These are phyloP conservation scores for Corylus avellana DNA, from an alignment of 306 rosid genomes.

Conservation along the genomic window DNA sequence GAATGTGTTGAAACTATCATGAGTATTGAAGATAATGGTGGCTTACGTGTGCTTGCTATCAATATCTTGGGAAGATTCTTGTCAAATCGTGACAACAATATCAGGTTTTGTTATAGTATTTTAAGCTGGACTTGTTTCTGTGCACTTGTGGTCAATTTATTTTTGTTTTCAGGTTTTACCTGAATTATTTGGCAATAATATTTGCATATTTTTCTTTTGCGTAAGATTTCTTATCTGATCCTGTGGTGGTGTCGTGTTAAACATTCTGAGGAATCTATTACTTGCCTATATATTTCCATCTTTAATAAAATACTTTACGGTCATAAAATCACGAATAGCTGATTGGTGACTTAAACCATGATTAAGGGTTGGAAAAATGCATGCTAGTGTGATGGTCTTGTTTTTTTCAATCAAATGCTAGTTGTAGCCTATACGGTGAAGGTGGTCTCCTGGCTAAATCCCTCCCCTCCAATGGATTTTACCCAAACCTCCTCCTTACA, in stretches of 20 bases:
- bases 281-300: not conserved
- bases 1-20: constrained; percentile 97
- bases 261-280: not conserved
- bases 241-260: not conserved
- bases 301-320: not conserved
- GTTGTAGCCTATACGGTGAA: not conserved
- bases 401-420: not conserved
- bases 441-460: not conserved
- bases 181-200: not conserved
- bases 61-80: constrained; percentile 96
- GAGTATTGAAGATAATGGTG: constrained; percentile 96
- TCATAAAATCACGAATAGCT: not conserved
- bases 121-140: not conserved
- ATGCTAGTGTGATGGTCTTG: not conserved
- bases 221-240: not conserved
- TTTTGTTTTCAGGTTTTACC: constrained; percentile 4
- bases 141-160: not conserved
- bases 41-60: constrained; percentile 96
- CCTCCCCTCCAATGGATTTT: not conserved
- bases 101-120: constrained; percentile 60
- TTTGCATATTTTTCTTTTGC: not conserved
- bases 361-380: not conserved
- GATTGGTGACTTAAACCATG: not conserved
- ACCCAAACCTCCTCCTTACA: not conserved
- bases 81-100: constrained; percentile 95